Evolutionary conservation across 306 rosid genomes (phyloP).

Genomic region (Parietaria judaica): DNA sequence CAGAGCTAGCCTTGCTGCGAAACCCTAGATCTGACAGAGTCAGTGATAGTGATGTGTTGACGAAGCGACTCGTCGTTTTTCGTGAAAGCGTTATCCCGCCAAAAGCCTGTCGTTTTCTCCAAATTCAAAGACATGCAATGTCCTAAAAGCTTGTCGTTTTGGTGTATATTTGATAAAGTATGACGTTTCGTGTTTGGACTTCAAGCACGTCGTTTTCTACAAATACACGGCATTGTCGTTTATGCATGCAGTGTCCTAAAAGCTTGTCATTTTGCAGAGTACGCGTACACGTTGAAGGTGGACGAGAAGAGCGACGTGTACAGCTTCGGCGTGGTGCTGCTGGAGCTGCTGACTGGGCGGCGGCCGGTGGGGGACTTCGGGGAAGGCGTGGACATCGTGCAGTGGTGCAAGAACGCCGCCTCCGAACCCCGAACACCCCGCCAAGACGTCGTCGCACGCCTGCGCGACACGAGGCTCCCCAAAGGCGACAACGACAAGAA

Average conservation of each 20-base stretch:
- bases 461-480: constrained; percentile 39
- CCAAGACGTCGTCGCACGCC: constrained; percentile 32
- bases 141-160: background rate
- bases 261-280: constrained; percentile 35
- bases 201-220: too few species aligned
- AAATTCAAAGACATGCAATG: too few species aligned
- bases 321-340: constrained; percentile 61
- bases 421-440: constrained; percentile 8
- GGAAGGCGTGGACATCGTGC: constrained; percentile 66
- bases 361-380: constrained; percentile 76
- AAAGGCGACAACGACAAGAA: too few species aligned
- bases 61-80: background rate
- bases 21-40: background rate
- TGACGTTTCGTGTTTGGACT: too few species aligned
- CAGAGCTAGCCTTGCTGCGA: background rate
- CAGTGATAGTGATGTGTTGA: constrained; percentile 10
- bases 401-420: constrained; percentile 55
- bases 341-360: constrained; percentile 65
- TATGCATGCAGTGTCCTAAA: too few species aligned
- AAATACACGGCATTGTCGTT: too few species aligned
- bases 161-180: background rate
- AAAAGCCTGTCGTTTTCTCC: too few species aligned
- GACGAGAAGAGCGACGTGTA: constrained; percentile 86
- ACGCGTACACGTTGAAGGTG: constrained; percentile 74
- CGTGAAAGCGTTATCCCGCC: constrained; percentile 12